phyloP scores from a whole-genome alignment of 2,329 filamentous ascomycete species.

The Lecanosticta acicola region DNA sequence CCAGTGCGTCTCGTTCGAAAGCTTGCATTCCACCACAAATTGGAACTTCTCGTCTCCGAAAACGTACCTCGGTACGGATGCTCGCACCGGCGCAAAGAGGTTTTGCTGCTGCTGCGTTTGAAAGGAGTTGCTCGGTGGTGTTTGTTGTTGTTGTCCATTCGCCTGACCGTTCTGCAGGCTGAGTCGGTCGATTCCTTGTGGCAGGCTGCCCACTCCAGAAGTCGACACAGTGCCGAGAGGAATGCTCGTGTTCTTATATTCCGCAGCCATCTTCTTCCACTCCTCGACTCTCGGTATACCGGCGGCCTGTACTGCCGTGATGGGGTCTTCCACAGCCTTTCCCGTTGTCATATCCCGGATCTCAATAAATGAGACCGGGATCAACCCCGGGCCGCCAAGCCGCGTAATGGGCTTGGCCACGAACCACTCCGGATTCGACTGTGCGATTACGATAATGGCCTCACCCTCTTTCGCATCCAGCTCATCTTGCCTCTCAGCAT shows the following conservation, averaged over 20 bases:
- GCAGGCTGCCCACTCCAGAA: conserved; percentile 45
- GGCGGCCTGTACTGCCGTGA: conserved; percentile 78
- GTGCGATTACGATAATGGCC: conserved; percentile 95
- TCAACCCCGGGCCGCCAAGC: conserved; percentile 89
- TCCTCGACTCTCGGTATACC: conserved; percentile 94
- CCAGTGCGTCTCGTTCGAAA: conserved; percentile 89
- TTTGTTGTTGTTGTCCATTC: conserved; percentile 29
- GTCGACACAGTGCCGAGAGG: conserved; percentile 74
- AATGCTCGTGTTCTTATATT: conserved; percentile 99
- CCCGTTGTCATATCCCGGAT: conserved; percentile 91
- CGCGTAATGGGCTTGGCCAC: conserved; percentile 98
- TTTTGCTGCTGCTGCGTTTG: conserved; percentile 43
- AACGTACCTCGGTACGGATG: conserved; percentile 85
- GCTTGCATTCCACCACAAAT: conserved; percentile 88
- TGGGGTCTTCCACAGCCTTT: conserved; percentile 70
- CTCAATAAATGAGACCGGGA: conserved; percentile 94
- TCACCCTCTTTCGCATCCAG: conserved; percentile 91
- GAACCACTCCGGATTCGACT: conserved; percentile 98
- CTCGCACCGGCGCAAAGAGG: conserved; percentile 66
- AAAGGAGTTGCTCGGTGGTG: conserved; percentile 30
- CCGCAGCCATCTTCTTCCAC: conserved; percentile 99
- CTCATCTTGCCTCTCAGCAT: conserved; percentile 91
- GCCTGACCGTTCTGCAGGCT: conserved; percentile 54
- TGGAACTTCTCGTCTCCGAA: conserved; percentile 98
- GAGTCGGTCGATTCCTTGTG: conserved; percentile 66